These are phyloP conservation scores for Magnolia sinica DNA, from an alignment of 164 flowering plant genomes.

Conservation along the genomic window DNA sequence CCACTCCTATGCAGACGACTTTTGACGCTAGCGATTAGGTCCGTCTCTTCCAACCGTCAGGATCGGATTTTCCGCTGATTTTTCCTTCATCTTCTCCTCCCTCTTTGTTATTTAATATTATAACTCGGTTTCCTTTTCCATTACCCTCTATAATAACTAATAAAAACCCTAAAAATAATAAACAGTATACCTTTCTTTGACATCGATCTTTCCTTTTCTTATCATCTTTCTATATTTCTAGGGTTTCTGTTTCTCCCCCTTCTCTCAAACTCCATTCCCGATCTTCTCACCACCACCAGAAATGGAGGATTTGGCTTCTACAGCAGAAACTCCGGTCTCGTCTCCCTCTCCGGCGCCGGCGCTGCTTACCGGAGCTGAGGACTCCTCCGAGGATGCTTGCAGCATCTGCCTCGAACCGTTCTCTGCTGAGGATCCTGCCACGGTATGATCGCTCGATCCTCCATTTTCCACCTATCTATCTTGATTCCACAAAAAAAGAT, in stretches of 20 bases:
- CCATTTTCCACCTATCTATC: neutral
- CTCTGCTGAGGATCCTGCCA: conserved; percentile 9
- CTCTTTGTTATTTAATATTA: neutral
- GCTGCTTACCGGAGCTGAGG: neutral
- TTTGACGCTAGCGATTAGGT: neutral
- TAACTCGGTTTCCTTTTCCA: neutral
- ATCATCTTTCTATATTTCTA: neutral
- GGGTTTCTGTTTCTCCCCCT: neutral
- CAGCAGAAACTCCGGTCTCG: neutral
- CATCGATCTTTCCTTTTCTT: neutral
- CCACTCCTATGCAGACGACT: no score
- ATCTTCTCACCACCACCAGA: neutral
- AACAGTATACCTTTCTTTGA: neutral
- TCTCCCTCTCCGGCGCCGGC: neutral
- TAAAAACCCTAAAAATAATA: neutral
- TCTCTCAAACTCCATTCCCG: neutral
- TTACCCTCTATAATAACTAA: neutral
- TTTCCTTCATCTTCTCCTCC: neutral
- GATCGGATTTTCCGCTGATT: conserved; percentile 5
- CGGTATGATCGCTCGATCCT: conserved; percentile 3
- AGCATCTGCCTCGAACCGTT: conserved; percentile 16
- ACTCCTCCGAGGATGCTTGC: conserved; percentile 12
- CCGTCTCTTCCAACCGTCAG: neutral
- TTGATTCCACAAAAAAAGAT: neutral
- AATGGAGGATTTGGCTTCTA: conserved; percentile 4